Evolutionary conservation across 2,329 filamentous ascomycete species (phyloP).

Genomic region (Cladosporium halotolerans): DNA sequence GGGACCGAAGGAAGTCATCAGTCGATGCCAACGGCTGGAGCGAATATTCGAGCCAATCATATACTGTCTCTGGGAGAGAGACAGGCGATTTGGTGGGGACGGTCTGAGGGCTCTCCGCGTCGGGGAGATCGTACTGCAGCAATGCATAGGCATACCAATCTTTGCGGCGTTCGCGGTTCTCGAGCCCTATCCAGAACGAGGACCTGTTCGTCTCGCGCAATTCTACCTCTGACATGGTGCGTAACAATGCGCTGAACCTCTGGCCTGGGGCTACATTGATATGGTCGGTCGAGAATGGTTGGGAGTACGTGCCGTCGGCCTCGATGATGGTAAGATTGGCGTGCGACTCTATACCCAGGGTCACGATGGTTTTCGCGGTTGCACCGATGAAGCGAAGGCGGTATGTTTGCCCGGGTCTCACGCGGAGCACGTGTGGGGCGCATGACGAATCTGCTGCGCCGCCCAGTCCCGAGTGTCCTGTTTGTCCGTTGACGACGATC

Average conservation of each 20-base stretch:
- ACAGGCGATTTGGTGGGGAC: not conserved
- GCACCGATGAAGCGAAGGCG: conserved; percentile 55
- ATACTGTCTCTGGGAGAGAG: conserved; percentile 12
- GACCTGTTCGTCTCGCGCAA: not conserved
- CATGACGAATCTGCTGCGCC: not conserved
- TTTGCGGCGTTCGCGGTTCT: not conserved
- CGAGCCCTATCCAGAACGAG: not conserved
- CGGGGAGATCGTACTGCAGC: not conserved
- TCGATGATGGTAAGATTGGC: conserved; percentile 52
- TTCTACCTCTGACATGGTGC: not conserved
- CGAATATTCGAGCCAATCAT: conserved; percentile 34
- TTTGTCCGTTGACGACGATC: not conserved
- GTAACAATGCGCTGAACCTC: not conserved
- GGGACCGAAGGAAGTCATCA: not conserved
- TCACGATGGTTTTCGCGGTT: conserved; percentile 49
- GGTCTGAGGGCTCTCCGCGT: not conserved
- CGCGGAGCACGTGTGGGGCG: conserved; percentile 42
- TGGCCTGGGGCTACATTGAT: not conserved
- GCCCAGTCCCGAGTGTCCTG: not conserved
- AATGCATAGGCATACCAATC: not conserved
- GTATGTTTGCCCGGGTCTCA: conserved; percentile 56
- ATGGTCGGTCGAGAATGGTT: conserved; percentile 26
- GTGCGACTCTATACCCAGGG: conserved; percentile 53
- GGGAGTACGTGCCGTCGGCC: conserved; percentile 47
- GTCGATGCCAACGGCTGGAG: conserved; percentile 28